Evolutionary conservation across 2,329 filamentous ascomycete genomes (phyloP).

Genomic region (Aureobasidium lini): DNA sequence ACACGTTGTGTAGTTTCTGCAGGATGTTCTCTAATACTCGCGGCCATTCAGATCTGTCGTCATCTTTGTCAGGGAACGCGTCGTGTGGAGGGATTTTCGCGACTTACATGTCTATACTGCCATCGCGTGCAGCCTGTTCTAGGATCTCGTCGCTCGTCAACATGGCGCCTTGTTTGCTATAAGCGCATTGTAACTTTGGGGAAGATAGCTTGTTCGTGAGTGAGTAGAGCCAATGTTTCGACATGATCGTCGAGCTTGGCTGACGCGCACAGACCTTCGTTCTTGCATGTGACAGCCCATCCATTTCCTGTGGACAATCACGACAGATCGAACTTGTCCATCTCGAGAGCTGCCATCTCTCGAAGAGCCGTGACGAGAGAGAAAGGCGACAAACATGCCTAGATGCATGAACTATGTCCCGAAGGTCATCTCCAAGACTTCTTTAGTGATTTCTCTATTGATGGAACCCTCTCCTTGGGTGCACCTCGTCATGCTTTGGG

Average conservation of each 20-base stretch:
- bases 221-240: background rate
- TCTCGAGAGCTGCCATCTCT: too few species aligned
- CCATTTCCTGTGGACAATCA: background rate
- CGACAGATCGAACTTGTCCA: too few species aligned
- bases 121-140: conserved; percentile 49
- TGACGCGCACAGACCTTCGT: background rate
- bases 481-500: too few species aligned
- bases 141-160: conserved; percentile 42
- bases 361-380: too few species aligned
- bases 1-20: conserved; percentile 59
- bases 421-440: too few species aligned
- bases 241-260: background rate
- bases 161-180: background rate
- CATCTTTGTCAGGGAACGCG: conserved; percentile 8
- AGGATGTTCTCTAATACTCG: conserved; percentile 58
- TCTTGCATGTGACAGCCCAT: conserved; percentile 1
- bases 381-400: too few species aligned
- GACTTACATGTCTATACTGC: conserved; percentile 51
- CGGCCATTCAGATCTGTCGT: conserved; percentile 60
- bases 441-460: too few species aligned
- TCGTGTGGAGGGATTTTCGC: background rate
- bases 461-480: too few species aligned
- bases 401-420: too few species aligned
- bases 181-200: background rate
- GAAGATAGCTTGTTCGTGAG: background rate